phyloP scores from a whole-genome alignment of 2,329 filamentous ascomycete genomes.

The Alternaria triticimaculans region DNA sequence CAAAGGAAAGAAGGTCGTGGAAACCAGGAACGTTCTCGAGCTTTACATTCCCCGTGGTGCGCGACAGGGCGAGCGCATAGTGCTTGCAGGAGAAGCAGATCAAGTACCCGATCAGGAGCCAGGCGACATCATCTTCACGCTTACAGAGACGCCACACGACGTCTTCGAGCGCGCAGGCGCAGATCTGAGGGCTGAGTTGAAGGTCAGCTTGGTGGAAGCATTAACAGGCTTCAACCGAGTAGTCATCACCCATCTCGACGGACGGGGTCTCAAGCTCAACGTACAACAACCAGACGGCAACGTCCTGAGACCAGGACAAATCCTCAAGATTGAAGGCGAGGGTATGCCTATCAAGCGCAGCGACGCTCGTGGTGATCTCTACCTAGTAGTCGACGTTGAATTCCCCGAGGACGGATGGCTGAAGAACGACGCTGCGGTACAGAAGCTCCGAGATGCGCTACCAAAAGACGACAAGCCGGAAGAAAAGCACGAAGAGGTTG shows the following conservation, averaged over 20 bases:
- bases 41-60: constrained; percentile 91
- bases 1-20: constrained; percentile 86
- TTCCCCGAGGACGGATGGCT: constrained; percentile 92
- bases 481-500: constrained; percentile 71
- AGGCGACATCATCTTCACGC: constrained; percentile 89
- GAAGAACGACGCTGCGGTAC: constrained; percentile 69
- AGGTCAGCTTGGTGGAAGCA: constrained; percentile 82
- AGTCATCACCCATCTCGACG: constrained; percentile 90
- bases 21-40: constrained; percentile 92
- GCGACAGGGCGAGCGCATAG: constrained; percentile 82
- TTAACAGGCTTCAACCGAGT: constrained; percentile 89
- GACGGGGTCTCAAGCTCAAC: constrained; percentile 82
- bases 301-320: constrained; percentile 80
- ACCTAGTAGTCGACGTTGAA: constrained; percentile 81
- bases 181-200: constrained; percentile 82
- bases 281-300: constrained; percentile 75
- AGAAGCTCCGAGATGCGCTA: constrained; percentile 75
- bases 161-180: constrained; percentile 82
- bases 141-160: constrained; percentile 82
- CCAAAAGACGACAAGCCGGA: constrained; percentile 65
- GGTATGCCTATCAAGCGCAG: constrained; percentile 93
- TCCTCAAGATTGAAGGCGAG: constrained; percentile 85
- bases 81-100: constrained; percentile 91
- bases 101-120: constrained; percentile 88
- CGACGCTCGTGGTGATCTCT: constrained; percentile 85